Evolutionary conservation across 176 grass and related monocot species (phyloP), one percentile per base, ranked within the genome.

Genomic region (Phoenix dactylifera): DNA sequence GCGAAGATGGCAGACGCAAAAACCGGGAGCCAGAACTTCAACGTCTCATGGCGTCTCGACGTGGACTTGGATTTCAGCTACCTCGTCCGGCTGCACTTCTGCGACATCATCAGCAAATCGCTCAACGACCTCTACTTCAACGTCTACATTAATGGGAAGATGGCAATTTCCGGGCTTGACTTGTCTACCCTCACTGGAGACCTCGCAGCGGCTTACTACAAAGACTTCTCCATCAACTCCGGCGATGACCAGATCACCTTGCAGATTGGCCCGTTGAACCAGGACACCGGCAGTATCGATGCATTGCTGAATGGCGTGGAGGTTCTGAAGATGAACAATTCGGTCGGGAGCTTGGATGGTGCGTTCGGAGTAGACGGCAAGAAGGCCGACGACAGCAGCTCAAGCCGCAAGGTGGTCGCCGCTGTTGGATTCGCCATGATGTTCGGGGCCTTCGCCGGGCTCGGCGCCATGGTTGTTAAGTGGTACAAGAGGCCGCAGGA

Each of bases 41-140:
- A 66, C 64, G 28, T 66, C 17, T 53, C 64, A 4, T 66, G 64
- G 64, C 22, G 29, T 49, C 18, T 66, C 15, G 16, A 22, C 3
- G 50, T 28, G 0, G 50, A 66, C 22, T 18, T 49, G 15, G 15
- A 22, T 9, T 66, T 66, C 50, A 19, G 24, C 10, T 54, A 66
- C 24, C 16, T 66, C 6, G 29, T 66, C 50, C 64, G 64, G 1
- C 15, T 66, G 18, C 64, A 66, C 19, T 66, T 66, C 64, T 66
- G 64, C 50, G 64, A 66, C 64, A 66, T 66, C 16, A 50, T 66
- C 18, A 66, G 64, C 64, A 53, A 53, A 17, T 30, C 24, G 50
- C 64, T 66, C 6, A 20, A 66, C 16, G 64, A 66, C 1, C 64
- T 66, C 50, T 66, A 66, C 64, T 66, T 66, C 64, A 54, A 66